phyloP scores from a whole-genome alignment of 2,329 filamentous ascomycete species.

The Trichoderma sp. region DNA sequence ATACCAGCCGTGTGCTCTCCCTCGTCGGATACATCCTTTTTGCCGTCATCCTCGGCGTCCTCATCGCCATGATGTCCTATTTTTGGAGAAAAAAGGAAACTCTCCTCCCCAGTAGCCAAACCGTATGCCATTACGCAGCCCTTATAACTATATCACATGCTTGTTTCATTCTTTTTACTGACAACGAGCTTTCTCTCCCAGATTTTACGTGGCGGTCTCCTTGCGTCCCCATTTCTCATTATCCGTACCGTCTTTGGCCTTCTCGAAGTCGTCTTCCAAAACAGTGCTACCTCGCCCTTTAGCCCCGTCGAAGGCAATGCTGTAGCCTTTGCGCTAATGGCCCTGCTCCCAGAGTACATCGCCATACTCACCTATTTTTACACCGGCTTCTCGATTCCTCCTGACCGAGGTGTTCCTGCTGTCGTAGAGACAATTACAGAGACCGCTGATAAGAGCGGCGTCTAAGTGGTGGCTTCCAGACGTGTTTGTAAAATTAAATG shows the following conservation, averaged over 20 bases:
- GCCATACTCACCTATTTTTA: conserved; percentile 29
- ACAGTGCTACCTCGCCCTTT: conserved; percentile 25
- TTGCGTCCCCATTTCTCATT: conserved; percentile 33
- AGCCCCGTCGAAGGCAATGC: conserved; percentile 31
- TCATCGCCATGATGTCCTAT: conserved; percentile 31
- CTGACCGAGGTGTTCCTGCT: conserved; percentile 17
- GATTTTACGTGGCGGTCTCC: conserved; percentile 31
- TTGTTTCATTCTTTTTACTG: background rate
- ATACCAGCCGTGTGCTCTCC: conserved; percentile 31
- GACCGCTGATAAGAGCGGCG: conserved; percentile 19
- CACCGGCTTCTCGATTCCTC: conserved; percentile 30
- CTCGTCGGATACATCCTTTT: conserved; percentile 35
- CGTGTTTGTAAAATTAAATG: background rate
- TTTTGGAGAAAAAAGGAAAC: conserved; percentile 28
- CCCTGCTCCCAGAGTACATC: conserved; percentile 31
- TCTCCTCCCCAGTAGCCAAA: conserved; percentile 31
- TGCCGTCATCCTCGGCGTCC: conserved; percentile 29
- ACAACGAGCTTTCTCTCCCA: background rate
- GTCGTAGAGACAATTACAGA: background rate
- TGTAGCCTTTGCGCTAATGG: conserved; percentile 30
- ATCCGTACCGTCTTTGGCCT: conserved; percentile 34
- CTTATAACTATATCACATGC: background rate
- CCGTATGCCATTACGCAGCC: conserved; percentile 14
- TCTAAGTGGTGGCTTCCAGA: background rate
- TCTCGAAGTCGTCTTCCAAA: conserved; percentile 30